Percentiles rank a stretch among this genome's conserved stretches.
These are phyloP conservation scores for Chlorella sp. DNA, from an alignment of 139 green algal genomes.

Conservation along the genomic window DNA sequence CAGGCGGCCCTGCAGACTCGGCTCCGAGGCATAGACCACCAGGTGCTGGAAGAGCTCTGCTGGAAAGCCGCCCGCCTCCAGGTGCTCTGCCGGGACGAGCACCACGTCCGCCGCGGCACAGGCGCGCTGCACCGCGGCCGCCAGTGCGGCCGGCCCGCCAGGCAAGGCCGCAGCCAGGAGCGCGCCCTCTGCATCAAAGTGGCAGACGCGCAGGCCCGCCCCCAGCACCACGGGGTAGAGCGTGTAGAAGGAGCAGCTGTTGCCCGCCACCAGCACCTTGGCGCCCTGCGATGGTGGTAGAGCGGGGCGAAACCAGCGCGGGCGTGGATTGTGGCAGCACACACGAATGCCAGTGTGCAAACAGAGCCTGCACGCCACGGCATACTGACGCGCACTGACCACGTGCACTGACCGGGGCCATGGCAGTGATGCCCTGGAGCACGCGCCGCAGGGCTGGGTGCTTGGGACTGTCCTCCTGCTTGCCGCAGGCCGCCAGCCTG, in stretches of 20 bases:
- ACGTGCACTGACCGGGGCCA: constrained; percentile 29
- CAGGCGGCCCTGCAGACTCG: neutral
- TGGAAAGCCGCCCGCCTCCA: constrained; percentile 10
- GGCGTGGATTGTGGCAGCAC: neutral
- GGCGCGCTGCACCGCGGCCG: constrained; percentile 20
- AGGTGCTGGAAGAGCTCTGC: constrained; percentile 28
- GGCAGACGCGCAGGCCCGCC: constrained; percentile 37
- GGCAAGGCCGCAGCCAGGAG: neutral
- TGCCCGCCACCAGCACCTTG: constrained; percentile 44
- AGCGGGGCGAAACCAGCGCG: neutral
- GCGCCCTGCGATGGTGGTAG: constrained; percentile 9
- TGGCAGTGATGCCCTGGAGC: constrained; percentile 16
- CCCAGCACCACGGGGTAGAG: constrained; percentile 42
- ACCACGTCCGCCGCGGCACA: constrained; percentile 24
- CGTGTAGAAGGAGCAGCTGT: constrained; percentile 48
- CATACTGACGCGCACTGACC: no score
- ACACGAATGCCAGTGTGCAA: neutral
- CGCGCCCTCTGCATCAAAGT: constrained; percentile 41
- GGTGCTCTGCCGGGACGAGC: constrained; percentile 29
- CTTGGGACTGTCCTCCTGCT: constrained; percentile 51
- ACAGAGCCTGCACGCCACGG: neutral
- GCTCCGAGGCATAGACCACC: constrained; percentile 40
- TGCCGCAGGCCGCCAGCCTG: constrained; percentile 26
- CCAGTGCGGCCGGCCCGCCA: constrained; percentile 9
- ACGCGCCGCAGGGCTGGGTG: constrained; percentile 28